Evolutionary conservation across 257 asterid species (phyloP), one percentile per base, ranked within the genome.

Genomic region (Nicotiana benthamiana): DNA sequence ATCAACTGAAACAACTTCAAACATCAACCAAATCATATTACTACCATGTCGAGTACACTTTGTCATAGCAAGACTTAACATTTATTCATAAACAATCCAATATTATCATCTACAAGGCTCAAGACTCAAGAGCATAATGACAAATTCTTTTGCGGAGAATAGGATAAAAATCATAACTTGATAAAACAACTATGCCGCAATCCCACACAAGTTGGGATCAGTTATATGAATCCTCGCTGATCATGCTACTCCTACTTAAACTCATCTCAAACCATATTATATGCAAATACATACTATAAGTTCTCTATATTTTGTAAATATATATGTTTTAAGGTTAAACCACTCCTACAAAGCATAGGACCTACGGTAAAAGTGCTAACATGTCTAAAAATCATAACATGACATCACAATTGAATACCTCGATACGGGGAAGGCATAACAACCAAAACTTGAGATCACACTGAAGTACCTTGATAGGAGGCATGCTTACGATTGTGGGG

Each of bases 401-500:
- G 59, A 53, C 18, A 53, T 53, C 59, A 53, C 57, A 1, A 53
- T 15, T 5, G 48, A 24, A 13, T 24, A 16, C 8, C 61, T 24
- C 51, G 2, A 24, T 48, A 24, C 16, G 43, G 15, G 24, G 61
- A 72, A 24, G 78, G 61, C 40, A 72, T 46, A 72, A 72, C 24
- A 46, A 24, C 4, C 3, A 48, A 72, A 72, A 72, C 61, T 48
- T 24, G 61, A 24, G 61, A 24, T 48, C 24, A 72, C 40, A 24
- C 26, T 10, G 2, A 72, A 72, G 78, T 86, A 91, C 98, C 98
- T 84, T 89, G 93, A 83, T 85, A 88, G 27, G 94, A 92, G 68
- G 92, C 91, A 18, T 93, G 90, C 87, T 89, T 95, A 7, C 91
- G 89, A 61, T 93, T 91, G 83, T 92, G 89, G 1, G 93, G 98